Percentiles rank a stretch among this genome's conserved stretches.
Evolutionary conservation across 805 yeast genomes (phyloP).

Genomic region (Candida broadrunensis): DNA sequence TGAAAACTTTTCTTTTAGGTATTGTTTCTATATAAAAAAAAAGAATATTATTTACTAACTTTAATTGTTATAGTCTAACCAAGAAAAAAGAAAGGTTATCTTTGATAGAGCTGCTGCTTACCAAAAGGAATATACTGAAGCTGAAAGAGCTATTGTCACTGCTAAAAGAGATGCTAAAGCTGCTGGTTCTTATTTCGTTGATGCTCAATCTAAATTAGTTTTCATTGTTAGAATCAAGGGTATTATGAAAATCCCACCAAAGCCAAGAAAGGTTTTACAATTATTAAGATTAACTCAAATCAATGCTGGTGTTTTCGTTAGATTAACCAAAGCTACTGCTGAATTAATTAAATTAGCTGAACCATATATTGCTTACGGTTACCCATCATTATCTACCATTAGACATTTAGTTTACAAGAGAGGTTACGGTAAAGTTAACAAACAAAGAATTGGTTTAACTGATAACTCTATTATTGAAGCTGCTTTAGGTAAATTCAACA

Average conservation of each 20-base stretch:
- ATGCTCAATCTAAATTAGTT: slow-evolving; percentile 91
- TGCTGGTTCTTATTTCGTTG: slow-evolving; percentile 90
- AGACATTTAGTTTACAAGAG: slow-evolving; percentile 95
- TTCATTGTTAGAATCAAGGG: slow-evolving; percentile 99
- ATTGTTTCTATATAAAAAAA: not conserved
- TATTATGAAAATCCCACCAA: slow-evolving; percentile 97
- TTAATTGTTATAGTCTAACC: slow-evolving; percentile 28
- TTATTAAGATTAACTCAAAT: slow-evolving; percentile 90
- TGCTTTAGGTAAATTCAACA: slow-evolving; percentile 88
- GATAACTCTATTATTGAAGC: slow-evolving; percentile 89
- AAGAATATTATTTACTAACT: slow-evolving; percentile 27
- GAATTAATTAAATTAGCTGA: slow-evolving; percentile 92
- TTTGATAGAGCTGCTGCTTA: slow-evolving; percentile 96
- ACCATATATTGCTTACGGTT: slow-evolving; percentile 97
- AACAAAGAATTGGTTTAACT: slow-evolving; percentile 87
- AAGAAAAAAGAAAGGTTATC: slow-evolving; percentile 63
- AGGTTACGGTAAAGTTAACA: slow-evolving; percentile 96
- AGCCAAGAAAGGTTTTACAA: slow-evolving; percentile 98
- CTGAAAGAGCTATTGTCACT: slow-evolving; percentile 81
- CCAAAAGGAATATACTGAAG: slow-evolving; percentile 90
- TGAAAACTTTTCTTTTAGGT: not conserved
- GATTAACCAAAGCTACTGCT: slow-evolving; percentile 91
- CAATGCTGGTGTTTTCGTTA: slow-evolving; percentile 93
- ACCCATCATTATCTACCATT: slow-evolving; percentile 89
- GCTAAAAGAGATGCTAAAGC: slow-evolving; percentile 95